A percentile compares a stretch with the other conserved stretches of the same genome.
Evolutionary conservation across 1,284 basidiomycete genomes (phyloP).

Genomic region (Ceratorhiza oryzae-sativae): DNA sequence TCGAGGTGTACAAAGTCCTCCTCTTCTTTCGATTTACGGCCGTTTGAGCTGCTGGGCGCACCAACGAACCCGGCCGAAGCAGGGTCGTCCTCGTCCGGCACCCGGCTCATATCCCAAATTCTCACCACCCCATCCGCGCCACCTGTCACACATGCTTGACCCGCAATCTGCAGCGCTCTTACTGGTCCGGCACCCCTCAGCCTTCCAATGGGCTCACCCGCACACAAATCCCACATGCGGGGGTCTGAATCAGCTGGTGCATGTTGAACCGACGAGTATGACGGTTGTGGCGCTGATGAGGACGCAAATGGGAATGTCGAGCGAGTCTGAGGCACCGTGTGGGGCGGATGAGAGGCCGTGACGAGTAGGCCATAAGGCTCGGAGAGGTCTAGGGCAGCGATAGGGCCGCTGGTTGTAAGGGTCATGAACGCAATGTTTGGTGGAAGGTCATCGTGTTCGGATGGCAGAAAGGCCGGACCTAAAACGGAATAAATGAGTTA

Average conservation of each 20-base stretch:
- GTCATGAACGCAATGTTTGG: conserved; percentile 97
- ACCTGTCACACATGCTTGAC: conserved; percentile 89
- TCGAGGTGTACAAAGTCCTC: conserved; percentile 42
- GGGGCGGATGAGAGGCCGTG: conserved; percentile 67
- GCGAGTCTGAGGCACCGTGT: not conserved
- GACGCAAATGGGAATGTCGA: conserved; percentile 15
- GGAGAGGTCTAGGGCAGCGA: conserved; percentile 92
- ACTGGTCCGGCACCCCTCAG: conserved; percentile 72
- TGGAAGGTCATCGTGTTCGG: conserved; percentile 96
- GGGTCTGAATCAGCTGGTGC: conserved; percentile 73
- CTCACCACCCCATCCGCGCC: conserved; percentile 85
- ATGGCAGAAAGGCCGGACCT: conserved; percentile 95
- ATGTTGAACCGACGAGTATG: conserved; percentile 16
- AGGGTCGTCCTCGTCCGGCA: conserved; percentile 73
- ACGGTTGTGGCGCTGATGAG: not conserved
- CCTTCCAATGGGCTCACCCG: conserved; percentile 81
- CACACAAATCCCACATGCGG: conserved; percentile 87
- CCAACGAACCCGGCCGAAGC: conserved; percentile 25
- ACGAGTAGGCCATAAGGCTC: conserved; percentile 96
- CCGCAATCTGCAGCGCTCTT: conserved; percentile 93
- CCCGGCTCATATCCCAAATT: conserved; percentile 85
- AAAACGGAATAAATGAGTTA: conserved; percentile 44
- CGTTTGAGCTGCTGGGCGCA: not conserved
- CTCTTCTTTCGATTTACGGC: conserved; percentile 24
- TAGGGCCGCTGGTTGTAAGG: conserved; percentile 75